A percentile compares a stretch with the other conserved stretches of the same genome.
Conservation (phyloP, 208 protist genomes). For the Phytomonas serpens region DNA sequence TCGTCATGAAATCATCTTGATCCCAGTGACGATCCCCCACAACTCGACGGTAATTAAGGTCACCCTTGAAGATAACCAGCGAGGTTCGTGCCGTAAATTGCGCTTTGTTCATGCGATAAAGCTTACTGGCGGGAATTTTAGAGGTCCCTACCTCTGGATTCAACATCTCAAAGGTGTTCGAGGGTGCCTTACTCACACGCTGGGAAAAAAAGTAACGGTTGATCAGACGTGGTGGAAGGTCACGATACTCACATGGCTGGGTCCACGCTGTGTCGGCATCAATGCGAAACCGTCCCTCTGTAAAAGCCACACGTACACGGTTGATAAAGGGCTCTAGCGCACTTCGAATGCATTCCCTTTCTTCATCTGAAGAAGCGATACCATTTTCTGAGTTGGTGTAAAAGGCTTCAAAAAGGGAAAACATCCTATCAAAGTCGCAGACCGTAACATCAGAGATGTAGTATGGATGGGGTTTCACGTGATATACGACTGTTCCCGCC, state of each 20-base stretch:
- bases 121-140: slow-evolving; percentile 11
- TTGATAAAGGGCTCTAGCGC: slow-evolving; percentile 45
- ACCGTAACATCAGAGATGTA: slow-evolving; percentile 86
- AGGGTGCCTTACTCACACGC: slow-evolving; percentile 17
- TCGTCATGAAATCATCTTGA: slow-evolving; percentile 38
- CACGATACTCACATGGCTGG: slow-evolving; percentile 80
- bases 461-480: slow-evolving; percentile 86
- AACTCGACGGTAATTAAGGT: slow-evolving; percentile 87
- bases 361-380: slow-evolving; percentile 5
- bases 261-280: slow-evolving; percentile 77
- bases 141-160: slow-evolving; percentile 10
- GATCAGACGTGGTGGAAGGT: slow-evolving; percentile 68
- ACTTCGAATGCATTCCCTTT: slow-evolving; percentile 15
- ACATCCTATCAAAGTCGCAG: slow-evolving; percentile 53
- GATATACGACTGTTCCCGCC: slow-evolving; percentile 36
- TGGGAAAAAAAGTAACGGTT: slow-evolving; percentile 82
- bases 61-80: slow-evolving; percentile 86
- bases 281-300: slow-evolving; percentile 30
- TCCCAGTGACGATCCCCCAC: slow-evolving; percentile 88
- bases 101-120: slow-evolving; percentile 41
- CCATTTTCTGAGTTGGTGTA: slow-evolving; percentile 20
- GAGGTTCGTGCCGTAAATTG: slow-evolving; percentile 26
- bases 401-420: slow-evolving; percentile 31
- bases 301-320: slow-evolving; percentile 32
- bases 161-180: slow-evolving; percentile 9